Evolutionary conservation across 441 rosid species (phyloP), one percentile per base, ranked within the genome.

Genomic region (Breynia disticha): DNA sequence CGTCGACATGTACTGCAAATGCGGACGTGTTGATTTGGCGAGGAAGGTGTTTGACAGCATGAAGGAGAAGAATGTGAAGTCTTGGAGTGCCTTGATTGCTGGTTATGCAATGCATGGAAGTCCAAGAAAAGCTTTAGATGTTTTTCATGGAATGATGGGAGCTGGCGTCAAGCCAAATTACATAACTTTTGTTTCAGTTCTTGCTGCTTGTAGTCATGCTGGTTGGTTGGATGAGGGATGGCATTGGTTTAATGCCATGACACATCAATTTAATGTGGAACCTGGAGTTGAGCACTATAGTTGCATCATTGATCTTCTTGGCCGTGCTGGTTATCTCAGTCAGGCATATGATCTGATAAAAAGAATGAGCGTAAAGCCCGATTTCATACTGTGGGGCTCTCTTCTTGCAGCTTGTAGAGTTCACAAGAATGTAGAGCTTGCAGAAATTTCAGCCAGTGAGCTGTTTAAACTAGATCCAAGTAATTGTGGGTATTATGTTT

Each of bases 241-340:
- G 91, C 74, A 54, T 62, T 87, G 85, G 87, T 90, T 90, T 61
- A 72, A 78, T 46, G 56, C 66, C 11, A 87, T 87, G 98, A 63
- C 49, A 13, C 46, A 16, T 12, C 74, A 79, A 51, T 87, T 77
- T 50, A 63, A 72, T 10, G 67, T 85, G n/a, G 84, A 84, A 57
- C 98, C 96, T 17, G 81, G 88, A 49, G 45, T 85, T 59, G 90
- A 90, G 63, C 98, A 90, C 58, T 85, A 77, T 18, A 73, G 90
- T 41, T 90, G 98, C 76, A 83, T 90, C 76, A 88, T 87, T 60
- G 96, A 90, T 74, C 95, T 90, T 63, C 77, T 90, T 24, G 87
- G 97, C 16, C 83, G 90, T 10, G 81, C 88, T 0, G 98, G 96
- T 43, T 56, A 67, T 77, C 81, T 87, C 52, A 42, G 64, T 20